These are phyloP conservation scores for Bruguiera parviflora DNA, from an alignment of 345 rosid species.

Conservation along the genomic window DNA sequence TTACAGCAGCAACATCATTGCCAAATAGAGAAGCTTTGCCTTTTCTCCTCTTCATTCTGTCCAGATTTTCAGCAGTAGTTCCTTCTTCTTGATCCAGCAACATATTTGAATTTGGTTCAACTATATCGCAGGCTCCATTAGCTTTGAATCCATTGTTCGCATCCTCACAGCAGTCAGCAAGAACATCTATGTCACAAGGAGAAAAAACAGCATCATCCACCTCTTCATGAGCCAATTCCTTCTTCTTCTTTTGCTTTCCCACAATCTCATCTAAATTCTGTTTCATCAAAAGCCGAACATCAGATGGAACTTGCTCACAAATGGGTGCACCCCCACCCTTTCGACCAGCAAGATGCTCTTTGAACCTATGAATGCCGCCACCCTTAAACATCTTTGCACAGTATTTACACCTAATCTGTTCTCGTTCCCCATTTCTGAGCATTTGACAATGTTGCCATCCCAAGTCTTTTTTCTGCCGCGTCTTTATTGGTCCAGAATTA, in stretches of 20 bases:
- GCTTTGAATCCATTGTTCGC: background rate
- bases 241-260: conserved; percentile 15
- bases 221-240: background rate
- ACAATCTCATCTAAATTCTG: conserved; percentile 19
- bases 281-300: conserved; percentile 26
- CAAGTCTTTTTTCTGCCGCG: conserved; percentile 25
- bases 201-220: conserved; percentile 9
- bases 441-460: conserved; percentile 27
- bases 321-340: conserved; percentile 25
- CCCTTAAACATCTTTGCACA: conserved; percentile 32
- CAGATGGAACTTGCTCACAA: conserved; percentile 21
- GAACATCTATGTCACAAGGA: conserved; percentile 2
- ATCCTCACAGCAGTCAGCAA: conserved; percentile 8
- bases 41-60: conserved; percentile 11
- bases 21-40: conserved; percentile 6
- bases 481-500: background rate
- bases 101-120: conserved; percentile 6
- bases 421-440: conserved; percentile 5
- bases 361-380: conserved; percentile 35
- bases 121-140: conserved; percentile 1
- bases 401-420: conserved; percentile 28
- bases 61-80: conserved; percentile 7
- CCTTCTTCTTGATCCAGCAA: conserved; percentile 10
- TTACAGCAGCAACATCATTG: background rate
- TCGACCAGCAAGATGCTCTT: conserved; percentile 38